These are phyloP conservation scores for Zarea fungicola DNA, from an alignment of 2,329 filamentous ascomycete species.

Conservation along the genomic window DNA sequence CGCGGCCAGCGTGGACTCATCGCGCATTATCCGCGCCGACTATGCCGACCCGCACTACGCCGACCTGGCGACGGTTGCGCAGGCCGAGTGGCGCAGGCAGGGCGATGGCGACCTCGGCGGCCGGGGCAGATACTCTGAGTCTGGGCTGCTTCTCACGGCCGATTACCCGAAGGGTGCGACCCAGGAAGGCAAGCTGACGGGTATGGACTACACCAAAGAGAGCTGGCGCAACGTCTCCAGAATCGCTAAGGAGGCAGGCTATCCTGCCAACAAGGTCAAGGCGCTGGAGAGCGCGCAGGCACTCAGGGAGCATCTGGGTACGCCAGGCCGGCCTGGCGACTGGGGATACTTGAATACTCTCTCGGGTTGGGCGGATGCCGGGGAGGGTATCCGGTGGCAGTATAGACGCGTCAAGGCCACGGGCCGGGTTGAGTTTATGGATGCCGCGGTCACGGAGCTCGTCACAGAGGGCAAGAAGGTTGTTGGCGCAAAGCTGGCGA, in stretches of 20 bases:
- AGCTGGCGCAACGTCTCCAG: slow-evolving; percentile 57
- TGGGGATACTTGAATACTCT: slow-evolving; percentile 70
- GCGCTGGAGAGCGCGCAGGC: slow-evolving; percentile 40
- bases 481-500: slow-evolving; percentile 47
- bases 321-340: slow-evolving; percentile 49
- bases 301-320: slow-evolving; percentile 41
- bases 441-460: slow-evolving; percentile 42
- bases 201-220: slow-evolving; percentile 53
- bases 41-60: slow-evolving; percentile 79
- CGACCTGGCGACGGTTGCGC: slow-evolving; percentile 64
- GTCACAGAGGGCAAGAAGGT: slow-evolving; percentile 34
- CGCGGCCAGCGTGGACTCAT: slow-evolving; percentile 56
- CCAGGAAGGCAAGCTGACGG: slow-evolving; percentile 33
- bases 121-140: slow-evolving; percentile 64
- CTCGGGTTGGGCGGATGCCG: slow-evolving; percentile 78
- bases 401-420: slow-evolving; percentile 48
- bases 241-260: slow-evolving; percentile 37
- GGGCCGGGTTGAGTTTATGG: slow-evolving; percentile 51
- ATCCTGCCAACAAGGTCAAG: slow-evolving; percentile 34
- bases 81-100: slow-evolving; percentile 60
- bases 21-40: slow-evolving; percentile 64
- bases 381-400: slow-evolving; percentile 62
- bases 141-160: slow-evolving; percentile 61
- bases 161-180: slow-evolving; percentile 33
- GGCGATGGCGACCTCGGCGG: slow-evolving; percentile 53